phyloP scores from a whole-genome alignment of 306 rosid species.

The Mimosa pudica region DNA sequence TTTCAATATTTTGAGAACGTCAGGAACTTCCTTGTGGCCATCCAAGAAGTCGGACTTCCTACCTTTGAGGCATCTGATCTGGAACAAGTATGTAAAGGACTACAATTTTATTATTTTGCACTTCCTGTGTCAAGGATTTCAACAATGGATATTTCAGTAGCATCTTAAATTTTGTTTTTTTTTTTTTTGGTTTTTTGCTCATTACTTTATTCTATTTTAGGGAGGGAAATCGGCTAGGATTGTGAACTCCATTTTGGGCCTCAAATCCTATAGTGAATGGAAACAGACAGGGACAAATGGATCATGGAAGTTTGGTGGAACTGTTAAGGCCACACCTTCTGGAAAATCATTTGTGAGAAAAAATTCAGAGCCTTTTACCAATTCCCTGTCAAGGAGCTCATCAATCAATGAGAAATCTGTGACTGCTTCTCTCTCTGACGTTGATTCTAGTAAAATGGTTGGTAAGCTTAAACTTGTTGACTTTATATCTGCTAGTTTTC shows the following conservation, averaged over 20 bases:
- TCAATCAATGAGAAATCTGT: conserved; percentile 63
- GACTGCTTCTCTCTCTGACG: conserved; percentile 43
- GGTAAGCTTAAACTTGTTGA: conserved; percentile 51
- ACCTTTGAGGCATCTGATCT: conserved; percentile 94
- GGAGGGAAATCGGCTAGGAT: conserved; percentile 89
- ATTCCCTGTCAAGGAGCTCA: conserved; percentile 72
- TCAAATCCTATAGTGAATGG: conserved; percentile 88
- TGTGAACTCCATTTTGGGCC: conserved; percentile 76
- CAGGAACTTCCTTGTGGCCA: conserved; percentile 83
- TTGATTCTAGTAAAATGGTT: conserved; percentile 82
- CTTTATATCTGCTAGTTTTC: conserved; percentile 29
- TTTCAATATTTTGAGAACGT: conserved; percentile 95
- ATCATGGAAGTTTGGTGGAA: conserved; percentile 88
- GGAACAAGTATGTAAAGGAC: conserved; percentile 74
- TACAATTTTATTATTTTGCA: conserved; percentile 14
- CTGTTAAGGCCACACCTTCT: conserved; percentile 56
- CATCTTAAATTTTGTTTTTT: not conserved
- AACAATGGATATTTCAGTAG: conserved; percentile 18
- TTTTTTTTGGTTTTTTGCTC: conserved; percentile 23
- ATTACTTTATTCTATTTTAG: conserved; percentile 42
- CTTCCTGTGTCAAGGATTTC: conserved; percentile 3
- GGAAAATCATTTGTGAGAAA: conserved; percentile 71
- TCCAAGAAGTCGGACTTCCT: conserved; percentile 83
- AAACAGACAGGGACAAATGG: conserved; percentile 82
- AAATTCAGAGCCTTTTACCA: conserved; percentile 84